Evolutionary conservation across 345 rosid genomes (phyloP).

Genomic region (Xanthoceras sorbifolium): DNA sequence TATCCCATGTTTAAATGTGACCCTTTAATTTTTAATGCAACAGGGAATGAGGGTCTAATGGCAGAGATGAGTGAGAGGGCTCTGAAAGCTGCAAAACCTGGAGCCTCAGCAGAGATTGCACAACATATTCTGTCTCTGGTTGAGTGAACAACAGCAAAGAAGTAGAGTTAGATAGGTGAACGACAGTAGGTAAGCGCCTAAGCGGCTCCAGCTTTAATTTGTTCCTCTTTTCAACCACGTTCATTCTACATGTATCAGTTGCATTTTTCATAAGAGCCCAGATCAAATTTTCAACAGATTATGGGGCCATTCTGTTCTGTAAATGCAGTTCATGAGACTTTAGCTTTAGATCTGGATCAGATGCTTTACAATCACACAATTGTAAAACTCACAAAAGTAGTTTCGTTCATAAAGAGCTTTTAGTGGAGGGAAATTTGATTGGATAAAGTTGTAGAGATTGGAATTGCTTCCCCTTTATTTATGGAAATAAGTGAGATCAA

Average conservation of each 20-base stretch:
- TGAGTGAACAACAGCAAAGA: slow-evolving; percentile 21
- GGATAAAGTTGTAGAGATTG: background rate
- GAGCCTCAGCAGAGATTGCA: slow-evolving; percentile 65
- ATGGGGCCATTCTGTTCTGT: background rate
- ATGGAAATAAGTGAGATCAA: background rate
- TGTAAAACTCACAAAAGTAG: too few species aligned
- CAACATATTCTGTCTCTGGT: slow-evolving; percentile 55
- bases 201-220: background rate
- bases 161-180: background rate
- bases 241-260: background rate
- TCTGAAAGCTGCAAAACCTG: slow-evolving; percentile 62
- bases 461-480: background rate
- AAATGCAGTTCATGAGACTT: background rate
- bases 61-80: slow-evolving; percentile 76
- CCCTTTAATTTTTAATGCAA: background rate
- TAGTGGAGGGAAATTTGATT: background rate
- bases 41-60: slow-evolving; percentile 63
- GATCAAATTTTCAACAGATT: background rate
- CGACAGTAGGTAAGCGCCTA: background rate
- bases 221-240: background rate
- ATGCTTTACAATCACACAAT: background rate
- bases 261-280: background rate
- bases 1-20: background rate
- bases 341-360: background rate
- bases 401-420: background rate